Evolutionary conservation across 441 rosid species (phyloP), one percentile per base, ranked within the genome.

Genomic region (Breynia disticha): DNA sequence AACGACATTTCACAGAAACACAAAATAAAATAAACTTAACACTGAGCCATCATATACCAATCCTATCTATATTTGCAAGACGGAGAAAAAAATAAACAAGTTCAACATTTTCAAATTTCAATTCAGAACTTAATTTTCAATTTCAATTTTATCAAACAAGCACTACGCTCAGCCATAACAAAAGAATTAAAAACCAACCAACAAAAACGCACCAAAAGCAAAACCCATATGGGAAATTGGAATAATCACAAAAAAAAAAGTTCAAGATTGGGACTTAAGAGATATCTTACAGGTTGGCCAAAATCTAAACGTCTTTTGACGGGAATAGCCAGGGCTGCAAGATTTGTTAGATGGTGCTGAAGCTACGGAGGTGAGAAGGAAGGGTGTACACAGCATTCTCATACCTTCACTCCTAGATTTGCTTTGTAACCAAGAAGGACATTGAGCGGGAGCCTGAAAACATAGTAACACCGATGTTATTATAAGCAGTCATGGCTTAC

Each of bases 401-500:
- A 11, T 77, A 90, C 88, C 90, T 16, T 65, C 14, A 85, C 86
- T 43, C 96, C 93, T 13, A 78, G 59, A n/a, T 87, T 58, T 17
- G 80, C 84, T 51, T 17, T 47, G 63, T 76, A 85, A 46, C 98
- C 94, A 19, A 91, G 93, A 21, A 85, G 45, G 57, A 67, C 73
- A 0, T 96, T 95, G 1, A 85, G 63, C 4, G 98, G 95, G 16
- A 85, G 69, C 11, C 98, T 95, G 2, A 87, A 81, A 39, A 78
- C 50, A 58, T 90, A 85, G 55, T 84, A 85, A 56, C 76, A 76
- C 86, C 87, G 48, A 90, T 63, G 68, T 87, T 90, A 42, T 85
- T 77, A 19, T 79, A 87, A 38, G 94, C 98, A 32, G 87, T 96
- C 60, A 79, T 46, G 0, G 79, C 79, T 73, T 90, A 96, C 96